Base-by-base conservation (phyloP, 176 grass and related monocot species). In the Musa troglodytarum region DNA sequence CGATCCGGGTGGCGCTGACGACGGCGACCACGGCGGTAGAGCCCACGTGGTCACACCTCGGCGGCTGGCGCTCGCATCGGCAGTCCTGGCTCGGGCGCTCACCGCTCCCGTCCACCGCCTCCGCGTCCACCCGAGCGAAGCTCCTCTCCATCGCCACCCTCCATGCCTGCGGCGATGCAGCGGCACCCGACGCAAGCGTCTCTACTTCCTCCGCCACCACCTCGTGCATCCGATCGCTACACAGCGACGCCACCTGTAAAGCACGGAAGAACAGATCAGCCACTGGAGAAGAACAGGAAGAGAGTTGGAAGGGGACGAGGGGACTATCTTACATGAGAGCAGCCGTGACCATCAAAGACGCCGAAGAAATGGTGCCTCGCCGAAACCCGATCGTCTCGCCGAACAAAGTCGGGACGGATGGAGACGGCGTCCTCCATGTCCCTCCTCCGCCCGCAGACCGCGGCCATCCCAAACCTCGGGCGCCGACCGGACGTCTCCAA, bases 351-450 rank as follows among this genome's bases (percentile, higher is more conserved):
- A 34, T 97, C 94, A 71, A 90, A 97, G 66, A 97, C 94, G 57
- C 86, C 90, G 63, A 91, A 93, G 73, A 97, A 93, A 73, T 97
- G 86, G n/a, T 74, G 70, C 81, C 77, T 90, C 24, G 17, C 50
- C 29, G 68, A 43, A 52, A 52, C 67, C 16, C 55, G 50, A 21
- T 19, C 22, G 16, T 53, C 25, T 49, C 24, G 23, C 53, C 77
- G 43, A 16, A 88, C 15, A 29, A 97, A 97, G 53, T 93, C 80
- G 16, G 88, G 82, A 55, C 90, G 67, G 55, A 91, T 75, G 12
- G 90, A 88, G 43, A 97, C 86, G 5, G 90, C 82, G 74, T 97
- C 94, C 80, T 97, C 94, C 94, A 97, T 97, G 75, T 97, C 94
- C 66, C 90, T 82, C 0, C 90, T 89, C 19, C 86, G 83, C 12